These are phyloP conservation scores for Alisma plantagoaquatica DNA, from an alignment of 106 monocot species.

Conservation along the genomic window DNA sequence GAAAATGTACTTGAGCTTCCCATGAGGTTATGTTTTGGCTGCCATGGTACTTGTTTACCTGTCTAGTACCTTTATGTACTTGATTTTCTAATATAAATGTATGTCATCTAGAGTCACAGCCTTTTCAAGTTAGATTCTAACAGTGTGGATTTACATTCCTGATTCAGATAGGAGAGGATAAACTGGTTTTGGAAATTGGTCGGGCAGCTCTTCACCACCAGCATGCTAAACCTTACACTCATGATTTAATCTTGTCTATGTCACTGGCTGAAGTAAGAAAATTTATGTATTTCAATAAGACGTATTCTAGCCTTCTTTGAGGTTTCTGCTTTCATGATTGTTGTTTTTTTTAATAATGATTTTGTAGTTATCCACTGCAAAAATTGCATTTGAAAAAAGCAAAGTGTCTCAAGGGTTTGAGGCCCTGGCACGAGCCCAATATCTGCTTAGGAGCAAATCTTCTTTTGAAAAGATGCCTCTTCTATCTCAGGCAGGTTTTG, in stretches of 20 bases:
- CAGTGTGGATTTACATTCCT: constrained; percentile 1
- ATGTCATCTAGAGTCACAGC: too few relatives aligned
- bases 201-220: constrained; percentile 43
- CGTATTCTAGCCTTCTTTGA: not conserved
- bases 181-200: constrained; percentile 78
- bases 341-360: not conserved
- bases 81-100: too few relatives aligned
- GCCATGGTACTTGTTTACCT: too few relatives aligned
- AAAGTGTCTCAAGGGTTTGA: constrained; percentile 93
- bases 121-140: too few relatives aligned
- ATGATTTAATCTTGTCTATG: constrained; percentile 92
- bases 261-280: constrained; percentile 86
- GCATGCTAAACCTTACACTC: constrained; percentile 66
- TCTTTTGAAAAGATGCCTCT: constrained; percentile 68
- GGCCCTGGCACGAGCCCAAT: constrained; percentile 89
- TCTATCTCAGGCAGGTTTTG: constrained; percentile 51
- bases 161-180: constrained; percentile 83
- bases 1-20: too few relatives aligned
- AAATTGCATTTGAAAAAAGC: constrained; percentile 70
- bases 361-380: constrained; percentile 87
- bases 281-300: not conserved
- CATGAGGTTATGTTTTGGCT: too few relatives aligned
- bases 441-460: constrained; percentile 63
- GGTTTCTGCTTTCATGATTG: not conserved
- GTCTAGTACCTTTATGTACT: too few relatives aligned